These are phyloP conservation scores for Sophora flavescens DNA, from an alignment of 306 rosid genomes.

Conservation along the genomic window DNA sequence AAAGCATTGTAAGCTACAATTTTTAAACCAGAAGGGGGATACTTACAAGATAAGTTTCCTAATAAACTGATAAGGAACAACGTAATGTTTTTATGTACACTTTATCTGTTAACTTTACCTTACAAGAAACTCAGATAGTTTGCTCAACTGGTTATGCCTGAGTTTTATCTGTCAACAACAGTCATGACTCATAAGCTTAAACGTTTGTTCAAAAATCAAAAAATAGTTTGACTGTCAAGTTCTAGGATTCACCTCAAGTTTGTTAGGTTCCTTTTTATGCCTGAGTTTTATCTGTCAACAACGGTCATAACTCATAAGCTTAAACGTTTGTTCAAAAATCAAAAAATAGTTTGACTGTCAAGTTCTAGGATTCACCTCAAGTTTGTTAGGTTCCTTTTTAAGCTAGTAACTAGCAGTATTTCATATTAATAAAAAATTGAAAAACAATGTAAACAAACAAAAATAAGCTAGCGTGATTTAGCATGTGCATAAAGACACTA, in stretches of 20 bases:
- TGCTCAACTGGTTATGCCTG: conserved; percentile 8
- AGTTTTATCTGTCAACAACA: conserved; percentile 2
- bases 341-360: conserved; percentile 16
- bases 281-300: conserved; percentile 4
- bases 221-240: conserved; percentile 15
- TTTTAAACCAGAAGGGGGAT: conserved; percentile 3
- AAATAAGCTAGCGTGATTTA: background rate
- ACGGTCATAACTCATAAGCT: conserved; percentile 8
- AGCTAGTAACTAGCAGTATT: background rate
- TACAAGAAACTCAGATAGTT: background rate
- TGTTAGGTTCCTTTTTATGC: background rate
- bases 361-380: conserved; percentile 6
- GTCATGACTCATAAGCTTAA: conserved; percentile 17
- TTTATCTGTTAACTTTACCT: conserved; percentile 15
- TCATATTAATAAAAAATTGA: background rate
- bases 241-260: conserved; percentile 2
- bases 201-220: background rate
- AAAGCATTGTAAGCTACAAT: background rate
- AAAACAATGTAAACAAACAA: background rate
- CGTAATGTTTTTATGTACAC: background rate
- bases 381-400: background rate
- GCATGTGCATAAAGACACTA: background rate
- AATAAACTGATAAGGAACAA: conserved; percentile 9
- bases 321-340: background rate
- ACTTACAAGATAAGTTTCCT: conserved; percentile 6